Evolutionary conservation across 805 yeast species (phyloP), one percentile per base, ranked within the genome.

Genomic region (Zygotorulaspora florentina): DNA sequence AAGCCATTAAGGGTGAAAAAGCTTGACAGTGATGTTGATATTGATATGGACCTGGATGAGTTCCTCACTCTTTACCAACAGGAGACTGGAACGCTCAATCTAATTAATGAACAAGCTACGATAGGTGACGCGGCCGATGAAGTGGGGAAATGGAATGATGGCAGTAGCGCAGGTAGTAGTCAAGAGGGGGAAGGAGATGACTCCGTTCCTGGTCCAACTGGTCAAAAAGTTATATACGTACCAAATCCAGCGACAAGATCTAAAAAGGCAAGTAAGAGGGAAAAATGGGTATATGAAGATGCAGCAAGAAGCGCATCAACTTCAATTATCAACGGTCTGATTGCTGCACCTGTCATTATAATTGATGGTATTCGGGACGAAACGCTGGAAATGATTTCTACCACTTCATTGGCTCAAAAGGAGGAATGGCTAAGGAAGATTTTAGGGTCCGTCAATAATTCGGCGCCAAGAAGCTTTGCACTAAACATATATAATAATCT

Each of bases 241-340:
- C 78, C 87, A 1, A 87, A 87, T 56, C 87, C 86, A 55, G 90
- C 93, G 1, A 87, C 87, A 3, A 77, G 85, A 62, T 85, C 93
- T 16, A 80, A 80, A 40, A 86, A 85, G 61, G 79, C 80, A 48
- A 86, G 83, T 59, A 83, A 83, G 58, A 80, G 79, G 59, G 95
- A 87, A 50, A 81, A 77, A 55, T 86, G 85, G 87, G 80, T 80
- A 13, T 64, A 80, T 35, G 96, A 87, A 48, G 88, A 86, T 50
- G 81, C 78, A 44, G 79, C 95, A 0, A 77, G 77, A 50, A 73
- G 76, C 44, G 85, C 85, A 0, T 74, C 86, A 0, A 73, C 75
- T 1, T 60, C 68, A 2, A 69, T 83, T 39, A 60, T 88, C 34
- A 73, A 74, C 40, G 73, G 71, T 9, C 62, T 91, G 33, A 71